Conservation (phyloP, 2,329 filamentous ascomycete genomes). For the Rhynchosporium secalis region DNA sequence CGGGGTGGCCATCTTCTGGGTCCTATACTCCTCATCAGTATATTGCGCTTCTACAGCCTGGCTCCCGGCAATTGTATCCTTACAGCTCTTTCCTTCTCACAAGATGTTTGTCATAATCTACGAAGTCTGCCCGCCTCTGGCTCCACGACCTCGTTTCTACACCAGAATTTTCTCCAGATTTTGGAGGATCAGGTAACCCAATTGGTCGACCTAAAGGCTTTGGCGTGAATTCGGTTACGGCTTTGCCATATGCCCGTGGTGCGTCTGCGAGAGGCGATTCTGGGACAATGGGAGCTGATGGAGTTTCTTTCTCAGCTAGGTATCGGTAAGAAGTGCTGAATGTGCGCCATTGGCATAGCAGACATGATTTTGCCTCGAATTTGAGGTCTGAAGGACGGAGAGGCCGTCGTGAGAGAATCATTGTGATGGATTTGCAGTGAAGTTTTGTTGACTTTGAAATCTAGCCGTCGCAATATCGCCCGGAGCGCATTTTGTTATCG, state of each 20-base stretch:
- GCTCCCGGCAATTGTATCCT: slow-evolving; percentile 4
- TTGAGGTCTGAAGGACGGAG: slow-evolving; percentile 24
- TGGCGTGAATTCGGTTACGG: slow-evolving; percentile 56
- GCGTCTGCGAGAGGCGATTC: slow-evolving; percentile 55
- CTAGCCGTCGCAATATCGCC: not conserved
- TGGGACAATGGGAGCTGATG: slow-evolving; percentile 32
- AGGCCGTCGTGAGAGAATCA: slow-evolving; percentile 34
- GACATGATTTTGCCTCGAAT: slow-evolving; percentile 44
- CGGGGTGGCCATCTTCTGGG: slow-evolving; percentile 74
- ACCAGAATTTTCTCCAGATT: slow-evolving; percentile 78
- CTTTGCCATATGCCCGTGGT: slow-evolving; percentile 60
- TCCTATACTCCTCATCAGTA: slow-evolving; percentile 48
- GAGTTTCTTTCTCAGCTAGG: slow-evolving; percentile 38
- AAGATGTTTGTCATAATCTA: slow-evolving; percentile 83
- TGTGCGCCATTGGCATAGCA: slow-evolving; percentile 53
- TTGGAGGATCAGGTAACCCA: slow-evolving; percentile 73
- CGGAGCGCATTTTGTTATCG: too few relatives aligned
- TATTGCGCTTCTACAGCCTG: not conserved
- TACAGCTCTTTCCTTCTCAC: slow-evolving; percentile 74
- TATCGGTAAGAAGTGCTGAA: slow-evolving; percentile 49
- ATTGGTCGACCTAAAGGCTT: slow-evolving; percentile 71
- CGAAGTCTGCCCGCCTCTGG: slow-evolving; percentile 76
- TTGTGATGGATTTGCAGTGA: slow-evolving; percentile 19
- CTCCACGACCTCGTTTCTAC: slow-evolving; percentile 65
- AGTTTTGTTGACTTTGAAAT: slow-evolving; percentile 9